A percentile compares a stretch with the other conserved stretches of the same genome.
Evolutionary conservation across 345 rosid genomes (phyloP).

Genomic region (Arabidopsis arenosa): DNA sequence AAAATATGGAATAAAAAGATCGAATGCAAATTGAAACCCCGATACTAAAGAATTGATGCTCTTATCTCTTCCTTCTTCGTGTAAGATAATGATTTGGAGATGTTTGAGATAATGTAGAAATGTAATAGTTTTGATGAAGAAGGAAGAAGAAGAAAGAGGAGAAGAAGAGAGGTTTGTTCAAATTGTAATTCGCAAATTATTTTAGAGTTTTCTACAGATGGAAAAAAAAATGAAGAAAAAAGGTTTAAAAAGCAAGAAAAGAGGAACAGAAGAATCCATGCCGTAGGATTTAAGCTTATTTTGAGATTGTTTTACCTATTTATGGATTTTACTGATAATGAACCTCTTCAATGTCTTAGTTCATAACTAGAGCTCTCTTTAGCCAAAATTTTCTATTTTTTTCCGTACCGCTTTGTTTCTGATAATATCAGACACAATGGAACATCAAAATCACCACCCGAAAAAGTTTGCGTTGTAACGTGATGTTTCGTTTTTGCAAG

Average conservation of each 20-base stretch:
- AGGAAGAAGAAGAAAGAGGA: slow-evolving; percentile 32
- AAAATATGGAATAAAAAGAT: background rate
- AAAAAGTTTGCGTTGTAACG: background rate
- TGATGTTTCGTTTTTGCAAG: background rate
- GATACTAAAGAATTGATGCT: background rate
- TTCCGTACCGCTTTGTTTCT: too few relatives aligned
- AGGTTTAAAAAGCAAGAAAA: slow-evolving; percentile 12
- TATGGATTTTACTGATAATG: background rate
- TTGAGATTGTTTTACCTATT: slow-evolving; percentile 26
- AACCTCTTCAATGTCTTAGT: background rate
- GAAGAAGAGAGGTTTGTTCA: slow-evolving; percentile 32
- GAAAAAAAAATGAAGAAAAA: background rate
- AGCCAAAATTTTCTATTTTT: too few relatives aligned
- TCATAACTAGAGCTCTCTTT: background rate
- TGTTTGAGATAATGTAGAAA: slow-evolving; percentile 6
- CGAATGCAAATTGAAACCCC: slow-evolving; percentile 35
- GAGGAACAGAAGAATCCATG: slow-evolving; percentile 7
- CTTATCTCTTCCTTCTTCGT: slow-evolving; percentile 40
- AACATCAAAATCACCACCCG: background rate
- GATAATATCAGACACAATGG: background rate
- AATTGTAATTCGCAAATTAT: slow-evolving; percentile 17
- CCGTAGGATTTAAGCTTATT: slow-evolving; percentile 18
- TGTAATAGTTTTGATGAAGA: slow-evolving; percentile 25
- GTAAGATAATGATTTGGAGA: background rate
- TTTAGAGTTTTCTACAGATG: background rate